Percentiles rank a stretch among this genome's conserved stretches.
phyloP scores from a whole-genome alignment of 2,329 filamentous ascomycete species.

The Penicillium sp. region DNA sequence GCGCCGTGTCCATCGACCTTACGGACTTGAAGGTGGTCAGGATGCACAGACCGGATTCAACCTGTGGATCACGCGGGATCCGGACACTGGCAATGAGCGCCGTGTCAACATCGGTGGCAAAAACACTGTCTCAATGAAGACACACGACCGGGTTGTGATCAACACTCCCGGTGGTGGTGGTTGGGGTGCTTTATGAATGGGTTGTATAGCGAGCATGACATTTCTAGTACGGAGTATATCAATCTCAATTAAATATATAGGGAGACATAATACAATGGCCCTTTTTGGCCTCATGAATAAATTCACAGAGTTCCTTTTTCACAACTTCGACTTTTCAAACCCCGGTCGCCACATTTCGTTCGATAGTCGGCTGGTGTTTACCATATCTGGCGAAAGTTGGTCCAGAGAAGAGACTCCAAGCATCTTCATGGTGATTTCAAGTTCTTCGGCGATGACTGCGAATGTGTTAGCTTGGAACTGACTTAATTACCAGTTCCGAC shows the following conservation, averaged over 20 bases:
- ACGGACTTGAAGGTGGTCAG: slow-evolving; percentile 78
- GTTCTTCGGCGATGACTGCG: slow-evolving; percentile 15
- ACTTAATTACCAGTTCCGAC: neutral
- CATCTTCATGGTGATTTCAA: slow-evolving; percentile 23
- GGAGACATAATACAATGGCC: neutral
- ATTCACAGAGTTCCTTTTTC: neutral
- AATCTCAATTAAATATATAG: slow-evolving; percentile 1
- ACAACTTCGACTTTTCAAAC: slow-evolving; percentile 11
- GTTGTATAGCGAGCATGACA: neutral
- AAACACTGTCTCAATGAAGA: slow-evolving; percentile 60
- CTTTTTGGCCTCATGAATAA: neutral
- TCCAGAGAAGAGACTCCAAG: slow-evolving; percentile 18
- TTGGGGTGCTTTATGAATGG: slow-evolving; percentile 26
- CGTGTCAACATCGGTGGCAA: slow-evolving; percentile 61
- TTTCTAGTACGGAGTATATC: neutral
- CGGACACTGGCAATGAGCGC: slow-evolving; percentile 52
- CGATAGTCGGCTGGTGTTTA: slow-evolving; percentile 17
- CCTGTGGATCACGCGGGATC: slow-evolving; percentile 76
- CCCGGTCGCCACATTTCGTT: slow-evolving; percentile 22
- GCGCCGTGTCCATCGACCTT: slow-evolving; percentile 71
- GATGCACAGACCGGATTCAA: slow-evolving; percentile 79
- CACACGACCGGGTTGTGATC: slow-evolving; percentile 61
- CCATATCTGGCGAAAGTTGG: slow-evolving; percentile 17
- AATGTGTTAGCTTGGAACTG: neutral
- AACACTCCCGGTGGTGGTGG: slow-evolving; percentile 56